A percentile compares a stretch with the other conserved stretches of the same genome.
phyloP scores from a whole-genome alignment of 2,329 filamentous ascomycete genomes.

The Colletotrichum trifolii region DNA sequence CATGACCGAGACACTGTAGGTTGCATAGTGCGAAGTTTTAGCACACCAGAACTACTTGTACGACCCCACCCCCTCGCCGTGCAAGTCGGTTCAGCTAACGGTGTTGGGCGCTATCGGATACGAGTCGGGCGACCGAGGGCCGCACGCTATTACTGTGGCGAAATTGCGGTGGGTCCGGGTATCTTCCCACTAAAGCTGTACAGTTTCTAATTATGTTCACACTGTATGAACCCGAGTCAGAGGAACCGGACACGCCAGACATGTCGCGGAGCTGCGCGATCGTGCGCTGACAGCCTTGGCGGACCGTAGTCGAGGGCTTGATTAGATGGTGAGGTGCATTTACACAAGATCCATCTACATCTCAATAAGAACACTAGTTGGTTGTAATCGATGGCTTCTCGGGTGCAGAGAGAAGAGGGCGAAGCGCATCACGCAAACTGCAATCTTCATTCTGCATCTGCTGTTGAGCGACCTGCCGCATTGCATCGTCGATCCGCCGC shows the following conservation, averaged over 20 bases:
- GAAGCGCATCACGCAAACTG: neutral
- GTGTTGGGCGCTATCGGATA: slow-evolving; percentile 23
- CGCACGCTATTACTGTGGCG: neutral
- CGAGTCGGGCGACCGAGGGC: neutral
- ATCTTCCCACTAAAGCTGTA: slow-evolving; percentile 1
- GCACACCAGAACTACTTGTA: neutral
- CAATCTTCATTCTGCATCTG: slow-evolving; percentile 4
- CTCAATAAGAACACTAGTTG: no score
- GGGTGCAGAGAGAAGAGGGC: no score
- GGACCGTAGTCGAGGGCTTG: slow-evolving; percentile 1
- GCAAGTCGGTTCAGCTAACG: neutral
- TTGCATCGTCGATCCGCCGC: slow-evolving; percentile 11
- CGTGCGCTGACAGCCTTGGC: slow-evolving; percentile 34
- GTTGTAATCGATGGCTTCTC: no score
- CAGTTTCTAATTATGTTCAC: neutral
- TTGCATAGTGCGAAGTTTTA: slow-evolving; percentile 8
- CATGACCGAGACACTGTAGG: neutral
- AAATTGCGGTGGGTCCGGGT: slow-evolving; percentile 1
- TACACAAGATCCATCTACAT: no score
- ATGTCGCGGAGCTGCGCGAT: slow-evolving; percentile 22
- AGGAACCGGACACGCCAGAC: slow-evolving; percentile 15
- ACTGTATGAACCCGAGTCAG: slow-evolving; percentile 23
- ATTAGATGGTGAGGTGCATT: no score
- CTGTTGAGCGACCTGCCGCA: slow-evolving; percentile 5
- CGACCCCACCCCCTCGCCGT: neutral